phyloP scores from a whole-genome alignment of 2,329 filamentous ascomycete genomes.

The Fusarium neocosmosporiellum region DNA sequence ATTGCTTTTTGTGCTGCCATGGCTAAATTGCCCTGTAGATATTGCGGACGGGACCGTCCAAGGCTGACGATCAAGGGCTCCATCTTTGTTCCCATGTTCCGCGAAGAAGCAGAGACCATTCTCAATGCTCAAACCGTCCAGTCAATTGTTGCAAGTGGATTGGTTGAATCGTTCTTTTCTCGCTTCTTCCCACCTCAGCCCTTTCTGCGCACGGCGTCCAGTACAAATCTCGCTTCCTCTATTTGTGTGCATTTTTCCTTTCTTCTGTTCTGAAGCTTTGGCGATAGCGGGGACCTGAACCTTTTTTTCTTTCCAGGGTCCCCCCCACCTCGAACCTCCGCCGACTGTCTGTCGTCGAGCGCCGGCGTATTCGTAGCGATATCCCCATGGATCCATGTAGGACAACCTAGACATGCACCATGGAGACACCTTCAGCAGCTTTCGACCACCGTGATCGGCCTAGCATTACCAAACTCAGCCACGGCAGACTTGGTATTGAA shows the following conservation, averaged over 20 bases:
- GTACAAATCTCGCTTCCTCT: conserved; percentile 9
- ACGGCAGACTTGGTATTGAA: conserved; percentile 24
- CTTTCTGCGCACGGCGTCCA: conserved; percentile 6
- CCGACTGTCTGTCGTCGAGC: not conserved
- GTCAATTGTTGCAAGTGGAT: conserved; percentile 28
- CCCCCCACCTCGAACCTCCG: not conserved
- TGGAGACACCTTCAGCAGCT: conserved; percentile 27
- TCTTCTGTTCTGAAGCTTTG: conserved; percentile 22
- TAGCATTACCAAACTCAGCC: conserved; percentile 13
- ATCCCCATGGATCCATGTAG: conserved; percentile 8
- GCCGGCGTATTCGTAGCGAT: conserved; percentile 35
- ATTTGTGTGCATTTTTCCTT: not conserved
- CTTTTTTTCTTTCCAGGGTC: conserved; percentile 16
- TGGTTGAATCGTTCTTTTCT: conserved; percentile 26
- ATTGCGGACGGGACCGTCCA: conserved; percentile 11
- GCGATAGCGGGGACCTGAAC: conserved; percentile 7
- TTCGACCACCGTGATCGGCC: conserved; percentile 27
- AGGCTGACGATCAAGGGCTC: not conserved
- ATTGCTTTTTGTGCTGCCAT: conserved; percentile 27
- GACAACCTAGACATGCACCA: conserved; percentile 14
- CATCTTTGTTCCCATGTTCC: conserved; percentile 2
- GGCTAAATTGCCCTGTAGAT: conserved; percentile 22
- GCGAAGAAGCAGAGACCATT: not conserved
- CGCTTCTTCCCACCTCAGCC: conserved; percentile 18
- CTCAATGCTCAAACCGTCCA: conserved; percentile 15